Evolutionary conservation across 2,329 filamentous ascomycete genomes (phyloP).

Genomic region (Ophiocordyceps robertsii): DNA sequence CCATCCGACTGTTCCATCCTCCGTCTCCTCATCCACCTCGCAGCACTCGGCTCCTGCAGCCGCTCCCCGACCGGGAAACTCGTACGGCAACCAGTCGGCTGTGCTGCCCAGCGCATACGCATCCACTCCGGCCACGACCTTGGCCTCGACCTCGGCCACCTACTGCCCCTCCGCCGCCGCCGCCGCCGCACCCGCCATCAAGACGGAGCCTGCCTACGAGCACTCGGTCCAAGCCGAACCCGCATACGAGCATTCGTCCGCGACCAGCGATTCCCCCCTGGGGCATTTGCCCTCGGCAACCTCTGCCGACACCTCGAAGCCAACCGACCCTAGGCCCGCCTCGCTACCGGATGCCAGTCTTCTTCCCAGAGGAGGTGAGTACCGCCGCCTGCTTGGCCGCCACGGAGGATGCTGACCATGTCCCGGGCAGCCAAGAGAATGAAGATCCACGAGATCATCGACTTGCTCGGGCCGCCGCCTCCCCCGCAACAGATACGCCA

Average conservation of each 20-base stretch:
- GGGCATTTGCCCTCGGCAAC: conserved; percentile 20
- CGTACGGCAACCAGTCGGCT: conserved; percentile 31
- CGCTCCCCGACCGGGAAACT: conserved; percentile 18
- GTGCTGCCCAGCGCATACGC: conserved; percentile 30
- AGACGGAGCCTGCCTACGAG: conserved; percentile 25
- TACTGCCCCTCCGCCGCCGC: conserved; percentile 19
- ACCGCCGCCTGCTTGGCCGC: conserved; percentile 13
- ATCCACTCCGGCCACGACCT: conserved; percentile 14
- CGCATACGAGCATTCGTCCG: no score
- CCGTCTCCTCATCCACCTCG: conserved; percentile 10
- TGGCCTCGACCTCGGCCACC: conserved; percentile 17
- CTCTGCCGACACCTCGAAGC: conserved; percentile 10
- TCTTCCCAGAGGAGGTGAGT: conserved; percentile 37
- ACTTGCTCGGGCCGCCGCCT: conserved; percentile 43
- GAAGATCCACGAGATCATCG: conserved; percentile 61
- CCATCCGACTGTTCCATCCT: conserved; percentile 20
- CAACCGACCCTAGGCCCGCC: conserved; percentile 12
- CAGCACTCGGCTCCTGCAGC: conserved; percentile 9
- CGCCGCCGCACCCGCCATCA: conserved; percentile 17
- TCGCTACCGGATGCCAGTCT: conserved; percentile 15
- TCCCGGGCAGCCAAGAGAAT: conserved; percentile 32
- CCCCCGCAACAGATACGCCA: conserved; percentile 39
- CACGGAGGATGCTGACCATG: neutral
- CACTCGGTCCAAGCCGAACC: no score
- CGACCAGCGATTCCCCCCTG: no score